These are phyloP conservation scores for Stygiomarasmius scandens DNA, from an alignment of 1,284 basidiomycete genomes.

Conservation along the genomic window DNA sequence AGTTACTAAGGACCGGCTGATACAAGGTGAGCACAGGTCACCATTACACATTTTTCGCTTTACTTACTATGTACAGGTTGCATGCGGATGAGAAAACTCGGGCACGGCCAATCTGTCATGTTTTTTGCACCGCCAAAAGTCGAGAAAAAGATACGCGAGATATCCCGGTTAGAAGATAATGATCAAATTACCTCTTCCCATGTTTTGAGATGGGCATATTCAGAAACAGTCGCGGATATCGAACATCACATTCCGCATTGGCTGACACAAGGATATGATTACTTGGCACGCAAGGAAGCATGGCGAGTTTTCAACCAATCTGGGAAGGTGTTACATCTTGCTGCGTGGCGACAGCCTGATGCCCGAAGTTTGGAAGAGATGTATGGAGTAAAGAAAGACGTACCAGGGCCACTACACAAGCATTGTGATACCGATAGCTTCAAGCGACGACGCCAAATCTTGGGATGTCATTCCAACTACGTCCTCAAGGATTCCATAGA, in stretches of 20 bases:
- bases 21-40: conserved; percentile 45
- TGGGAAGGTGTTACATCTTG: background rate
- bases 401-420: background rate
- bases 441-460: conserved; percentile 24
- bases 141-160: conserved; percentile 38
- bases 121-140: conserved; percentile 53
- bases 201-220: conserved; percentile 49
- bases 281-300: conserved; percentile 32
- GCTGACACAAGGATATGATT: conserved; percentile 51
- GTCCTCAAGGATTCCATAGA: conserved; percentile 27
- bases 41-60: too few species aligned
- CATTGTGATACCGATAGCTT: conserved; percentile 24
- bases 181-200: conserved; percentile 23
- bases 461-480: conserved; percentile 24
- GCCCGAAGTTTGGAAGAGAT: conserved; percentile 39
- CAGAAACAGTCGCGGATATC: conserved; percentile 47
- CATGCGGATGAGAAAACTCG: conserved; percentile 53
- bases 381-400: conserved; percentile 26
- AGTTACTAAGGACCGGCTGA: conserved; percentile 53
- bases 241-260: conserved; percentile 42
- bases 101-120: conserved; percentile 48
- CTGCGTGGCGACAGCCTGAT: conserved; percentile 41
- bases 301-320: conserved; percentile 28
- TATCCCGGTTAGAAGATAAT: too few species aligned
- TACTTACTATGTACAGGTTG: conserved; percentile 31